A percentile compares a stretch with the other conserved stretches of the same genome.
These are phyloP conservation scores for Xylaria telfairii DNA, from an alignment of 495 filamentous ascomycete species.

Conservation along the genomic window DNA sequence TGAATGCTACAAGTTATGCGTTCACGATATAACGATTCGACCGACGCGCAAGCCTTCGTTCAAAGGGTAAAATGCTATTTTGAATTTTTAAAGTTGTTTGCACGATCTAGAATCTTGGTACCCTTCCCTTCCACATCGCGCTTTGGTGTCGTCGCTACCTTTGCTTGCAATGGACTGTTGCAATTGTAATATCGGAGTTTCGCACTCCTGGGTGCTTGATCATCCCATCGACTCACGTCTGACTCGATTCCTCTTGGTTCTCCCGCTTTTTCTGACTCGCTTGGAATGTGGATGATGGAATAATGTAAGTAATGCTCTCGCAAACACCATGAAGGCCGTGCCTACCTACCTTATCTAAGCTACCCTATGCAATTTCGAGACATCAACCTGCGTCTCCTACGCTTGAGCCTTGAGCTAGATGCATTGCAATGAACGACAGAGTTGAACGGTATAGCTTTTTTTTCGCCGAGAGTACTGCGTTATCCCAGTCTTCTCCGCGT, in stretches of 20 bases:
- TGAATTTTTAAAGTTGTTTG: slow-evolving; percentile 13
- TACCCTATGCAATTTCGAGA: slow-evolving; percentile 22
- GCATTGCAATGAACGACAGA: slow-evolving; percentile 16
- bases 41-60: neutral
- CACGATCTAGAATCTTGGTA: slow-evolving; percentile 23
- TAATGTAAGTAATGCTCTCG: slow-evolving; percentile 17
- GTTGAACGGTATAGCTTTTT: slow-evolving; percentile 15
- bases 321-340: slow-evolving; percentile 17
- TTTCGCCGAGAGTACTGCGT: no score
- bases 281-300: slow-evolving; percentile 7
- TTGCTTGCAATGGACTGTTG: slow-evolving; percentile 4
- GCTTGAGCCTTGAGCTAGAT: neutral
- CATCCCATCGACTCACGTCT: slow-evolving; percentile 11
- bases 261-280: slow-evolving; percentile 15
- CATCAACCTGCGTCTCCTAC: neutral
- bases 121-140: slow-evolving; percentile 5
- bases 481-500: no score
- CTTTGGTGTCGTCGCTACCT: neutral
- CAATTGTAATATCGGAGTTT: slow-evolving; percentile 23
- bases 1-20: neutral
- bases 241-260: slow-evolving; percentile 14
- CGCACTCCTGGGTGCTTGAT: slow-evolving; percentile 41
- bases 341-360: slow-evolving; percentile 24
- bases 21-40: neutral
- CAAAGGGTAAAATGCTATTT: neutral